Conservation (phyloP, 805 yeast genomes). For the Sugiyamaella qingdaonensis region DNA sequence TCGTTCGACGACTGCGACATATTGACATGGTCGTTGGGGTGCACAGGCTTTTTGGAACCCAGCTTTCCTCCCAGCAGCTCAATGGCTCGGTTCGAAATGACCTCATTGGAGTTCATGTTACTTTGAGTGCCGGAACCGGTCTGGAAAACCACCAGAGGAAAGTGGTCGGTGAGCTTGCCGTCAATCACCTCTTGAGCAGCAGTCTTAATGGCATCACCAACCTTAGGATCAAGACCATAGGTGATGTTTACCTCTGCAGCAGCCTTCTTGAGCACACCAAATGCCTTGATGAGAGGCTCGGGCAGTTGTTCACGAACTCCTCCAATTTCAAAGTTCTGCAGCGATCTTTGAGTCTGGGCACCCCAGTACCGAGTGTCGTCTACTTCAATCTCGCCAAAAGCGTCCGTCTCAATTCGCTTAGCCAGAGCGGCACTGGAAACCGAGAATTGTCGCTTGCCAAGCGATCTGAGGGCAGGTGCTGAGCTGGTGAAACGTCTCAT, state of each 20-base stretch:
- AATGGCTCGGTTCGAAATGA: constrained; percentile 96
- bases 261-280: constrained; percentile 90
- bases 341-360: constrained; percentile 90
- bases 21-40: constrained; percentile 98
- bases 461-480: not conserved
- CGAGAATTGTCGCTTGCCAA: constrained; percentile 9
- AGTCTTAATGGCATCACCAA: constrained; percentile 78
- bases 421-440: constrained; percentile 15
- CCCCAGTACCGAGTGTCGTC: constrained; percentile 90
- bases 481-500: constrained; percentile 10
- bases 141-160: constrained; percentile 98
- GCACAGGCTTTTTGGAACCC: constrained; percentile 92
- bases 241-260: constrained; percentile 86
- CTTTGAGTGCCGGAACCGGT: constrained; percentile 99
- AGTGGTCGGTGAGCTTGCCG: constrained; percentile 88
- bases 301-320: constrained; percentile 90
- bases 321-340: constrained; percentile 92
- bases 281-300: constrained; percentile 82
- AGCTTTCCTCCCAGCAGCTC: constrained; percentile 87
- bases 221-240: constrained; percentile 81
- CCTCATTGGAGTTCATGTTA: constrained; percentile 99
- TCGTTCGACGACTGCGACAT: constrained; percentile 99
- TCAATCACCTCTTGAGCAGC: constrained; percentile 95
- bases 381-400: constrained; percentile 94
- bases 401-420: constrained; percentile 82